Evolutionary conservation across 192 early-diverging fungal species (phyloP), one percentile per base, ranked within the genome.

Genomic region (Rhizophagus sp.): DNA sequence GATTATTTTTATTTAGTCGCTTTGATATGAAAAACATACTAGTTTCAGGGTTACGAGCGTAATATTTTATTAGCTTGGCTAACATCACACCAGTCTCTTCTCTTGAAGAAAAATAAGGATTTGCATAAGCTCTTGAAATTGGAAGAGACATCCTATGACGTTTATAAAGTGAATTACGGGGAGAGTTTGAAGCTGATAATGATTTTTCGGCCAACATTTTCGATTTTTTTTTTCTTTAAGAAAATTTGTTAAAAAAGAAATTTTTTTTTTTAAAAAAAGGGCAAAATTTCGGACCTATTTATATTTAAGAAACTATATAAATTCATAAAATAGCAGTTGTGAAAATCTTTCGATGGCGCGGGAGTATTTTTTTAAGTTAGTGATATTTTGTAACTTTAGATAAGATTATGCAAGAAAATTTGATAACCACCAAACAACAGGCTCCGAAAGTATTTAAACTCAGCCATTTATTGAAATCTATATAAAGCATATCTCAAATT

Each of bases 71-170:
- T 22, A 52, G 24, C 11, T 8, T 67, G 3, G 76, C 76, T 24
- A 78, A 30, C 7, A 68, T 19, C 50, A 66, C 41, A 36, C 76
- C 76, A 34, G 49, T 65, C 22, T 78, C 76, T 10, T 30, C 22
- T 61, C 62, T 19, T 5, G 76, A 78, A 39, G 49, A n/a, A 13
- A 78, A 78, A n/a, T n/a, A 33, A 11, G 63, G 13, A 10, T 49
- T 22, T 15, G 15, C 3, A 57, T 22, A 57, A 1, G 6, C 52
- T 2, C 52, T 22, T 57, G 52, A 57, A 57, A 15, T 57, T 57
- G 52, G 52, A 57, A 57, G 52, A 57, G 52, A 57, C 17, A 57
- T 19, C 52, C 52, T 57, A 4, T 19, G 52, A 57, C 4, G 13
- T 3, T 19, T 57, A 19, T 57, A 4, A 19, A 57, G 13, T 57